Conservation (phyloP, 352 stramenopile genomes). For the Globisporangium acanthophoron region DNA sequence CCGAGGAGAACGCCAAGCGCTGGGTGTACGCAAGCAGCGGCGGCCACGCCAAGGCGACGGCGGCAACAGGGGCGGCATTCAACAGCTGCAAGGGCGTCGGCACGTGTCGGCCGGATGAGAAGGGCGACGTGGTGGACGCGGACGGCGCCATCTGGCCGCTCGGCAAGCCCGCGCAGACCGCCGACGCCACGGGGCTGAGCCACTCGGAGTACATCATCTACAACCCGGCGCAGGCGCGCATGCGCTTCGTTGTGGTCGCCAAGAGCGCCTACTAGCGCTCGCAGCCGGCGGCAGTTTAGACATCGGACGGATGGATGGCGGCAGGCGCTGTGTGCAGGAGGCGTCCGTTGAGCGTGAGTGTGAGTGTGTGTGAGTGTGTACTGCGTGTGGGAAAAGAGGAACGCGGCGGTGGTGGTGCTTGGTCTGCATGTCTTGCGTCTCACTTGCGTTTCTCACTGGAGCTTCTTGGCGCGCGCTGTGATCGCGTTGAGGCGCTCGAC, state of each 20-base stretch:
- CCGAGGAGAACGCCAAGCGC: slow-evolving; percentile 41
- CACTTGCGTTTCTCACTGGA: slow-evolving; percentile 24
- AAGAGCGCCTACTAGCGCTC: slow-evolving; percentile 31
- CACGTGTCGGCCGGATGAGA: slow-evolving; percentile 44
- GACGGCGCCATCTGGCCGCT: slow-evolving; percentile 63
- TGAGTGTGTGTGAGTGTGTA: slow-evolving; percentile 8
- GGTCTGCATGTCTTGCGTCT: slow-evolving; percentile 1
- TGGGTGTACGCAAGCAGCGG: slow-evolving; percentile 39
- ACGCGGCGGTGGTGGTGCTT: background rate
- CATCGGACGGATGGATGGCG: background rate
- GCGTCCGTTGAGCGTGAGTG: background rate
- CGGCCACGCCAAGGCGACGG: slow-evolving; percentile 26
- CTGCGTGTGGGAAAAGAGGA: slow-evolving; percentile 9
- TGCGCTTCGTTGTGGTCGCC: slow-evolving; percentile 75
- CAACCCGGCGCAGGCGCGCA: slow-evolving; percentile 70
- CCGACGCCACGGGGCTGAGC: slow-evolving; percentile 47
- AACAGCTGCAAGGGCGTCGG: slow-evolving; percentile 68
- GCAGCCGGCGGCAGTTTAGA: slow-evolving; percentile 1
- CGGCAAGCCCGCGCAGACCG: slow-evolving; percentile 45
- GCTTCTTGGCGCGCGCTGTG: slow-evolving; percentile 50
- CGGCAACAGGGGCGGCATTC: slow-evolving; percentile 18
- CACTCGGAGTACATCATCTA: slow-evolving; percentile 88
- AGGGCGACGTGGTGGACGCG: slow-evolving; percentile 45
- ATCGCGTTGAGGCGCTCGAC: slow-evolving; percentile 96
- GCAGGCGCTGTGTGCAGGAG: background rate